These are phyloP conservation scores for Lasiodiplodia sp. DNA, from an alignment of 2,329 filamentous ascomycete genomes.

Conservation along the genomic window DNA sequence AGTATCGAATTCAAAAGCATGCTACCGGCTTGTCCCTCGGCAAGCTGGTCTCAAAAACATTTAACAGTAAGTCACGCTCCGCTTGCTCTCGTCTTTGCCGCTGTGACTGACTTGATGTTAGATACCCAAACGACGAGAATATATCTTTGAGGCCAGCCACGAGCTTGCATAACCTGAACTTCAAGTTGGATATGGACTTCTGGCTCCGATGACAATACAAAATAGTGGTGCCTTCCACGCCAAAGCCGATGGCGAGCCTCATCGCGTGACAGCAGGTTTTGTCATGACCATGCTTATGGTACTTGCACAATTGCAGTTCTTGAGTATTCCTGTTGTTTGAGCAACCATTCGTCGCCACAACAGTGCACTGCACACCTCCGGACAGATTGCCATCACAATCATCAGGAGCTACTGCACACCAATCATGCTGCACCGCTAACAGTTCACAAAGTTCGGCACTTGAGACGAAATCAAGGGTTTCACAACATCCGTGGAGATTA, in stretches of 20 bases:
- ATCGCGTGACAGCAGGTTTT: neutral
- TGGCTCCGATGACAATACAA: neutral
- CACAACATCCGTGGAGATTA: neutral
- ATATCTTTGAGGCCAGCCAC: neutral
- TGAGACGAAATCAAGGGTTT: neutral
- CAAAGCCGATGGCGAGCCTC: neutral
- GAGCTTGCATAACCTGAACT: neutral
- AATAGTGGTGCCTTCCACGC: neutral
- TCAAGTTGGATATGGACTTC: neutral
- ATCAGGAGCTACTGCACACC: neutral
- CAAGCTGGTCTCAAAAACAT: constrained; percentile 8
- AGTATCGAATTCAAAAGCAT: constrained; percentile 18
- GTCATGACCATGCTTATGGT: neutral
- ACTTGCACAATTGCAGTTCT: neutral
- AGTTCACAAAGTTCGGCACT: neutral
- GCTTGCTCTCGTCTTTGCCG: neutral
- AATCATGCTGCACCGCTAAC: neutral
- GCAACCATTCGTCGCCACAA: neutral
- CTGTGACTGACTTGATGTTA: neutral
- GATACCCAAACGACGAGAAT: neutral
- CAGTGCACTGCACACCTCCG: neutral
- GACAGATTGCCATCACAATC: neutral
- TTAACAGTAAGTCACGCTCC: neutral
- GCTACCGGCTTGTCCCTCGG: constrained; percentile 22
- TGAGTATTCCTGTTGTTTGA: neutral